Conservation (phyloP, 2,329 filamentous ascomycete genomes). For the Colletotrichum siamense region DNA sequence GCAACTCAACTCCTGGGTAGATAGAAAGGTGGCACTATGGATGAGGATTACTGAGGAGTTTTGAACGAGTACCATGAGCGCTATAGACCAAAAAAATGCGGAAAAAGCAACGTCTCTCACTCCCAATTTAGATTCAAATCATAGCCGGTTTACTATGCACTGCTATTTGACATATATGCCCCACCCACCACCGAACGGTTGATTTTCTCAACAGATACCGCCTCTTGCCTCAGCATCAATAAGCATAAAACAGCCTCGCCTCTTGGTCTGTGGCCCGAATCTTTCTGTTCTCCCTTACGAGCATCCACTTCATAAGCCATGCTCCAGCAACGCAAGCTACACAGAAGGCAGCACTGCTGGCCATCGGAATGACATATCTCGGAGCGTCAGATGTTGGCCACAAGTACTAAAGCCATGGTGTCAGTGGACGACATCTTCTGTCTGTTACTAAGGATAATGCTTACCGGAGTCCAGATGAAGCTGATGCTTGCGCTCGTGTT, state of each 20-base stretch:
- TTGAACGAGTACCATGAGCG: fast-evolving
- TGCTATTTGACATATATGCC: not conserved
- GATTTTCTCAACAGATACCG: fast-evolving
- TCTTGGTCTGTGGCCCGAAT: conserved; percentile 19
- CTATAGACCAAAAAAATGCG: too few relatives aligned
- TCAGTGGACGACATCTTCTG: not conserved
- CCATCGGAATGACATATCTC: conserved; percentile 43
- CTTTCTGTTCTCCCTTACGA: conserved; percentile 26
- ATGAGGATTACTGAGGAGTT: fast-evolving
- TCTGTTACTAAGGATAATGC: fast-evolving
- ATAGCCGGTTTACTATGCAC: too few relatives aligned
- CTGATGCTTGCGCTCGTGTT: conserved; percentile 25
- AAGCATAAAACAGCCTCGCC: conserved; percentile 15
- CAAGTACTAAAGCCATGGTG: conserved; percentile 30
- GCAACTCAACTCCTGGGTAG: not conserved
- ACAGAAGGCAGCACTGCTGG: conserved; percentile 18
- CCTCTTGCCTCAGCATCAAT: not conserved
- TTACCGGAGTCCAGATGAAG: conserved; percentile 24
- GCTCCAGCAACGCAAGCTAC: conserved; percentile 27
- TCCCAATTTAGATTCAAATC: fast-evolving
- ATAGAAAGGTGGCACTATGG: not conserved
- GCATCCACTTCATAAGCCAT: conserved; percentile 28
- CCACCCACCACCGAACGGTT: fast-evolving
- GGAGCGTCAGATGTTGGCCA: conserved; percentile 43
- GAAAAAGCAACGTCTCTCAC: too few relatives aligned